phyloP scores from a whole-genome alignment of 257 asterid species.

The Solanum lignicaule region DNA sequence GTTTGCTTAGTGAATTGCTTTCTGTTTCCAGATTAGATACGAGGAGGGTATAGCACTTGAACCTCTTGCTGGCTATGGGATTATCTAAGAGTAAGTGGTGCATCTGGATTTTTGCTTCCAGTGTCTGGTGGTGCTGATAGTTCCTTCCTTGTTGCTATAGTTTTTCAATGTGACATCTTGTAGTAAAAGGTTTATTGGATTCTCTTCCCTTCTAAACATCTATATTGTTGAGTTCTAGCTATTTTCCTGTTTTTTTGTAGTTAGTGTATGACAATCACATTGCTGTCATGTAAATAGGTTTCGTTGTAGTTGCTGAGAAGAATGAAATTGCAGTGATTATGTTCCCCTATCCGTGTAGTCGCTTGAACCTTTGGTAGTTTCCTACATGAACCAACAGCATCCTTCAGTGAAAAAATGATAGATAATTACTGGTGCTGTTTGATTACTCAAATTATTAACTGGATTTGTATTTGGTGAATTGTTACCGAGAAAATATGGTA shows the following conservation, averaged over 20 bases:
- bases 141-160: slow-evolving; percentile 77
- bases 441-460: neutral
- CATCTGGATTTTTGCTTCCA: slow-evolving; percentile 92
- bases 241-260: neutral
- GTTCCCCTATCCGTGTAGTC: neutral
- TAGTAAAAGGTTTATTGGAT: slow-evolving; percentile 48
- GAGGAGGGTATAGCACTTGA: slow-evolving; percentile 84
- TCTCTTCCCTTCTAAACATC: neutral
- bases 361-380: neutral
- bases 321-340: neutral
- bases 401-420: neutral
- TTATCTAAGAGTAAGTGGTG: slow-evolving; percentile 88
- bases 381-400: neutral
- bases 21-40: slow-evolving; percentile 55
- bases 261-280: neutral
- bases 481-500: neutral
- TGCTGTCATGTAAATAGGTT: neutral
- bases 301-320: neutral
- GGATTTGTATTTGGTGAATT: neutral
- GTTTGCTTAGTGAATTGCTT: neutral
- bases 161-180: slow-evolving; percentile 81
- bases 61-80: slow-evolving; percentile 95
- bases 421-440: neutral
- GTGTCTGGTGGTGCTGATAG: slow-evolving; percentile 94
- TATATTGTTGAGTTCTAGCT: neutral